Evolutionary conservation across 768 basidiomycete species (phyloP).

Genomic region (Scleroderma citrinum): DNA sequence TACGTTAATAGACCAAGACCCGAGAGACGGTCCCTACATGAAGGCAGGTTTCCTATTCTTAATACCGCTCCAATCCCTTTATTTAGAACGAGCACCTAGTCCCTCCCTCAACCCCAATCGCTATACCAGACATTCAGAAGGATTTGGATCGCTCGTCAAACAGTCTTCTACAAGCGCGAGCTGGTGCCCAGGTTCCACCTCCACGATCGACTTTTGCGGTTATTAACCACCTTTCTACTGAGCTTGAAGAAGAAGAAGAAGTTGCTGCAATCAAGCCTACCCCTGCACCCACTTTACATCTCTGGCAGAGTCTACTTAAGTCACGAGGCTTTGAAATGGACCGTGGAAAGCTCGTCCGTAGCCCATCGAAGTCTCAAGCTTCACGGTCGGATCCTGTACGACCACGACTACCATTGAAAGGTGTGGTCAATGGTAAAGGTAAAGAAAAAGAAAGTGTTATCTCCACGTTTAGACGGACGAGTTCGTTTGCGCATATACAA

Average conservation of each 20-base stretch:
- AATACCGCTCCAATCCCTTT: not conserved
- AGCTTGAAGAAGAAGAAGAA: constrained; percentile 48
- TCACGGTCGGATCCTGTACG: constrained; percentile 16
- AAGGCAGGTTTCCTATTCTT: constrained; percentile 10
- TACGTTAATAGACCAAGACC: constrained; percentile 55
- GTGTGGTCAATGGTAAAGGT: not conserved
- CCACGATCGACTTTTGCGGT: constrained; percentile 15
- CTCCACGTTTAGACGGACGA: constrained; percentile 53
- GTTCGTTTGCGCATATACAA: constrained; percentile 52
- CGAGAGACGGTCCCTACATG: constrained; percentile 36
- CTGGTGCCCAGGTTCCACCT: constrained; percentile 11
- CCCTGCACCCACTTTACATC: constrained; percentile 55
- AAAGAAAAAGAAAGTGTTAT: constrained; percentile 38
- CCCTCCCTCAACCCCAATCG: constrained; percentile 11
- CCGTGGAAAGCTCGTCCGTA: constrained; percentile 52
- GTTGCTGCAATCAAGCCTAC: constrained; percentile 51
- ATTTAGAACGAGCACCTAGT: constrained; percentile 9
- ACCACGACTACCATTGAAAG: constrained; percentile 12
- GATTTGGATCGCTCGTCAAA: constrained; percentile 9
- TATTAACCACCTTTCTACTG: constrained; percentile 15
- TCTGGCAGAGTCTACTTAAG: constrained; percentile 67
- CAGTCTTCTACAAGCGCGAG: constrained; percentile 12
- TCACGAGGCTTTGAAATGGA: constrained; percentile 61
- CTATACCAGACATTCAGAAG: constrained; percentile 7
- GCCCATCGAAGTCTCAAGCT: constrained; percentile 44